Evolutionary conservation across 371 early-diverging fungal genomes (phyloP).

Genomic region (Funneliformis caledonium): DNA sequence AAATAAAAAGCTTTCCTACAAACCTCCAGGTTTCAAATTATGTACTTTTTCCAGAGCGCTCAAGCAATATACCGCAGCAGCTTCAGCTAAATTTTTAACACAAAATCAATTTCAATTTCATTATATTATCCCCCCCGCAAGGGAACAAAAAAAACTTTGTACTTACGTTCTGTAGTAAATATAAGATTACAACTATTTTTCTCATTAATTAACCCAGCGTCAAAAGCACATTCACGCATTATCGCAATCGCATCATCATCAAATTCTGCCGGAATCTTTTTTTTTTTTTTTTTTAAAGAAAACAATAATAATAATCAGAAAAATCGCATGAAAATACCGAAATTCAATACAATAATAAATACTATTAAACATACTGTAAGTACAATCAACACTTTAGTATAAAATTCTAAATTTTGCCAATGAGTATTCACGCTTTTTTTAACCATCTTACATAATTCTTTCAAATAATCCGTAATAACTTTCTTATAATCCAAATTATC

Average conservation of each 20-base stretch:
- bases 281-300: neutral
- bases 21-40: slow-evolving; percentile 6
- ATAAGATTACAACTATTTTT: neutral
- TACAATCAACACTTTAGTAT: neutral
- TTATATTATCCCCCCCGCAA: neutral
- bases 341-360: neutral
- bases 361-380: neutral
- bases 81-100: slow-evolving; percentile 22
- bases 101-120: neutral
- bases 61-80: neutral
- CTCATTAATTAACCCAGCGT: slow-evolving; percentile 8
- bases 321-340: neutral
- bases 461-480: slow-evolving; percentile 16
- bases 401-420: slow-evolving; percentile 23
- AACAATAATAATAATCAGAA: slow-evolving; percentile 15
- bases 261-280: neutral
- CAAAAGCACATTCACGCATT: slow-evolving; percentile 17
- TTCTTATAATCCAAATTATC: slow-evolving; percentile 2
- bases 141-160: neutral
- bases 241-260: slow-evolving; percentile 7
- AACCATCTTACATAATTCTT: slow-evolving; percentile 2
- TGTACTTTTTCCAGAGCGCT: slow-evolving; percentile 2
- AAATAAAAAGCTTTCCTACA: neutral
- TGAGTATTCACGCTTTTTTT: neutral
- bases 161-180: slow-evolving; percentile 34